These are phyloP conservation scores for Pseudopyricularia cyperi DNA, from an alignment of 2,329 filamentous ascomycete species.

Conservation along the genomic window DNA sequence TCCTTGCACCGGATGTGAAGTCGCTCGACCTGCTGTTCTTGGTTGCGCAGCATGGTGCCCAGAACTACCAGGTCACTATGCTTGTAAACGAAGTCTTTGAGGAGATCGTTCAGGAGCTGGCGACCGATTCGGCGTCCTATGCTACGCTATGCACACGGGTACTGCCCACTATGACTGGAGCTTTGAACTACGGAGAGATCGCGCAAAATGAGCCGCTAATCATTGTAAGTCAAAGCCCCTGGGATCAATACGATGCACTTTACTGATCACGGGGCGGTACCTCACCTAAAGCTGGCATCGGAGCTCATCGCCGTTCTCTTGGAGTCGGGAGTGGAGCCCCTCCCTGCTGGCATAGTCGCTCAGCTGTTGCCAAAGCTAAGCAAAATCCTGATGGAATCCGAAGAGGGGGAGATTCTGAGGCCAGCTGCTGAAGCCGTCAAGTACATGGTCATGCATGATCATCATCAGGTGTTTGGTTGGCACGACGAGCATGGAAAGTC, in stretches of 20 bases:
- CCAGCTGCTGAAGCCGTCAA: slow-evolving; percentile 78
- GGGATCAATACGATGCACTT: not conserved
- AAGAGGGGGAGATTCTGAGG: slow-evolving; percentile 79
- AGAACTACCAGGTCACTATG: slow-evolving; percentile 82
- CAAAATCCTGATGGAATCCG: slow-evolving; percentile 65
- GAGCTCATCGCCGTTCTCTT: slow-evolving; percentile 73
- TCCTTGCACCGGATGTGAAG: slow-evolving; percentile 56
- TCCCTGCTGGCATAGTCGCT: slow-evolving; percentile 76
- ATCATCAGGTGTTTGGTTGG: slow-evolving; percentile 81
- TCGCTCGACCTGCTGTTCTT: slow-evolving; percentile 78
- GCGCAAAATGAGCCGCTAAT: slow-evolving; percentile 77
- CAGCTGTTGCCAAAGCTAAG: slow-evolving; percentile 80
- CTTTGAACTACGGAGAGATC: slow-evolving; percentile 76
- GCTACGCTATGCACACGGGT: slow-evolving; percentile 72
- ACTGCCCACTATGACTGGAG: slow-evolving; percentile 73
- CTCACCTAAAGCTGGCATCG: slow-evolving; percentile 43
- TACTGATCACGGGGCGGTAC: not conserved
- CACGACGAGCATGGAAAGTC: slow-evolving; percentile 66
- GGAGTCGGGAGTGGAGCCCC: slow-evolving; percentile 70
- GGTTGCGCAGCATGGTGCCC: slow-evolving; percentile 75
- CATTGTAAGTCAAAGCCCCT: slow-evolving; percentile 35
- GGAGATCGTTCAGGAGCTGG: slow-evolving; percentile 59
- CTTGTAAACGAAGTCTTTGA: slow-evolving; percentile 86
- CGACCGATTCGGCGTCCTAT: slow-evolving; percentile 54
- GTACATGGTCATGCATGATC: slow-evolving; percentile 80